These are phyloP conservation scores for Sporothrix brasiliensis DNA, from an alignment of 2,329 filamentous ascomycete genomes.

Conservation along the genomic window DNA sequence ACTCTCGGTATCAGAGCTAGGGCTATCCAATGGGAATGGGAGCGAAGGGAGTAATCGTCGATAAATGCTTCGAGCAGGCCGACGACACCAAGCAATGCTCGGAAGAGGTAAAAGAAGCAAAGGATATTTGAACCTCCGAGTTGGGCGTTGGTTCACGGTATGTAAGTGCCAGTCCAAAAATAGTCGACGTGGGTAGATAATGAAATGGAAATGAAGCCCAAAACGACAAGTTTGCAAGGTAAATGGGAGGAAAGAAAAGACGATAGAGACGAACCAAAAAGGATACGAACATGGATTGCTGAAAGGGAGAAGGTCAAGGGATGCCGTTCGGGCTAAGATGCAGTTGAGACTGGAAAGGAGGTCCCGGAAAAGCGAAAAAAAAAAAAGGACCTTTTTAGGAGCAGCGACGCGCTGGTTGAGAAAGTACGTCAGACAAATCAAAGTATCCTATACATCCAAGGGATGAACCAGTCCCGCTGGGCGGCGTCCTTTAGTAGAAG, in stretches of 20 bases:
- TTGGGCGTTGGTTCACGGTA: conserved; percentile 31
- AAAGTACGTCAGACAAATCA: neutral
- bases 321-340: conserved; percentile 5
- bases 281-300: neutral
- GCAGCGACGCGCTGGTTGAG: neutral
- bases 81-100: neutral
- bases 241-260: neutral
- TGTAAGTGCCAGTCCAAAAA: neutral
- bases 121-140: conserved; percentile 32
- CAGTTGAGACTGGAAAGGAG: conserved; percentile 25
- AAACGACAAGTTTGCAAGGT: neutral
- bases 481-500: neutral
- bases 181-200: neutral
- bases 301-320: conserved; percentile 18
- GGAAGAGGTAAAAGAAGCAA: neutral
- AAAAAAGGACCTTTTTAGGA: neutral
- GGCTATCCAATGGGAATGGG: neutral
- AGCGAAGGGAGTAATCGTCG: neutral
- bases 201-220: conserved; percentile 14
- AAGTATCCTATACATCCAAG: conserved; percentile 26
- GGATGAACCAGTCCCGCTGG: conserved; percentile 2
- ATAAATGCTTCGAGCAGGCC: neutral
- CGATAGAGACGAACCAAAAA: neutral
- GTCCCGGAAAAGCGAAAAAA: neutral
- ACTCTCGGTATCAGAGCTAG: neutral